Conservation (phyloP, 306 rosid species). For the Vicia sativa region DNA sequence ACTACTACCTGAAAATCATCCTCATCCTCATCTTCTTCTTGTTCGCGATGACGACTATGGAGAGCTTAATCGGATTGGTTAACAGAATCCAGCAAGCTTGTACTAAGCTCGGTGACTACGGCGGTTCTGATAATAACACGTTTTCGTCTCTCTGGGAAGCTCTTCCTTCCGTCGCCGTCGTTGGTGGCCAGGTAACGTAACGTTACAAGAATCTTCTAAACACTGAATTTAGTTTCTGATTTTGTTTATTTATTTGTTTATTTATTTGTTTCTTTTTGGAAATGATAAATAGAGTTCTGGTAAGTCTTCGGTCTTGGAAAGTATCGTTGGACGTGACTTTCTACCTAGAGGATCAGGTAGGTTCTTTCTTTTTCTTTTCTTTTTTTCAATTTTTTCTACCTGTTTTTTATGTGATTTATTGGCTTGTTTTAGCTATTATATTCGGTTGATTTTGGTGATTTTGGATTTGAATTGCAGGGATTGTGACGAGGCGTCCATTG, state of each 20-base stretch:
- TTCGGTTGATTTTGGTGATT: slow-evolving; percentile 1
- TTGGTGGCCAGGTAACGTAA: slow-evolving; percentile 80
- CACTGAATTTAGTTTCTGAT: slow-evolving; percentile 7
- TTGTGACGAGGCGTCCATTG: slow-evolving; percentile 93
- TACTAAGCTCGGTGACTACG: slow-evolving; percentile 92
- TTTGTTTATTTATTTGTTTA: background rate
- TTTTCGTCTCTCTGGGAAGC: slow-evolving; percentile 95
- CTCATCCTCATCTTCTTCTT: background rate
- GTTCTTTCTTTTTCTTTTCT: slow-evolving; percentile 37
- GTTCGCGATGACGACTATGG: slow-evolving; percentile 78
- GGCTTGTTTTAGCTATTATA: background rate
- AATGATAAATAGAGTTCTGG: slow-evolving; percentile 83
- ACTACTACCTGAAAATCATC: background rate
- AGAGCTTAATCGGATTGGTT: slow-evolving; percentile 93
- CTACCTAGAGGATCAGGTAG: slow-evolving; percentile 99
- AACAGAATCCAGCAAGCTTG: slow-evolving; percentile 93
- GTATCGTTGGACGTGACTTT: slow-evolving; percentile 96
- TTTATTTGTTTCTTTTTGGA: background rate
- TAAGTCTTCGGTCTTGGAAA: slow-evolving; percentile 93
- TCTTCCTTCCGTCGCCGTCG: slow-evolving; percentile 93
- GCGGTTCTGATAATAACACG: slow-evolving; percentile 57
- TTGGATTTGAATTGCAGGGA: slow-evolving; percentile 60
- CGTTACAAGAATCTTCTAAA: background rate
- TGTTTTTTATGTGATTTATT: background rate
- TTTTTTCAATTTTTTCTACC: background rate